These are phyloP conservation scores for Apophysomyces variabilis DNA, from an alignment of 371 early-diverging fungal genomes.

Conservation along the genomic window DNA sequence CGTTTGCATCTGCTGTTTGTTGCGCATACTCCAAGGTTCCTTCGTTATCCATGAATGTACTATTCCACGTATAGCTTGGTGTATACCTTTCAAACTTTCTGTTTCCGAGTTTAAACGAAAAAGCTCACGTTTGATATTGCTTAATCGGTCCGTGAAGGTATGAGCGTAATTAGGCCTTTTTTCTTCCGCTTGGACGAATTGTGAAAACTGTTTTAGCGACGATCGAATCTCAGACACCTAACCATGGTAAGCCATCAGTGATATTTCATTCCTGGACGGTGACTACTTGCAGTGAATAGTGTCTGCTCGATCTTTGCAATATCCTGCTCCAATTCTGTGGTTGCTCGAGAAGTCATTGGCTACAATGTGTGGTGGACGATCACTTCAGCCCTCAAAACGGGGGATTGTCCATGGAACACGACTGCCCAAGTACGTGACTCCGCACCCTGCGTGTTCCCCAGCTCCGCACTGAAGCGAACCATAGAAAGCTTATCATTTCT, in stretches of 20 bases:
- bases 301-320: slow-evolving; percentile 14
- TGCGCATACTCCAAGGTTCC: slow-evolving; percentile 14
- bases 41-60: not conserved
- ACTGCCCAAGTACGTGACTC: too few species aligned
- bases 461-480: too few species aligned
- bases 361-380: too few species aligned
- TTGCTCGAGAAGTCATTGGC: slow-evolving; percentile 11
- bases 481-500: too few species aligned
- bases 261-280: slow-evolving; percentile 3
- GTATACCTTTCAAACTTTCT: slow-evolving; percentile 40
- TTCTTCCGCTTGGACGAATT: slow-evolving; percentile 37
- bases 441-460: too few species aligned
- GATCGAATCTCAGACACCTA: slow-evolving; percentile 47
- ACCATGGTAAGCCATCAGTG: slow-evolving; percentile 16
- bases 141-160: slow-evolving; percentile 35
- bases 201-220: slow-evolving; percentile 31
- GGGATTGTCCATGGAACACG: too few species aligned
- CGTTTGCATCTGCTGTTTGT: not conserved
- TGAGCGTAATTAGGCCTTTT: slow-evolving; percentile 36
- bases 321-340: slow-evolving; percentile 18
- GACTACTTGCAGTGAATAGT: not conserved
- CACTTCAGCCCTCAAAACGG: too few species aligned
- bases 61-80: not conserved
- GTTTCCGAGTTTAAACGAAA: slow-evolving; percentile 29
- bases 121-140: slow-evolving; percentile 28